A percentile compares a stretch with the other conserved stretches of the same genome.
Conservation (phyloP, 208 protist species). For the Histomonas meleagridis region DNA sequence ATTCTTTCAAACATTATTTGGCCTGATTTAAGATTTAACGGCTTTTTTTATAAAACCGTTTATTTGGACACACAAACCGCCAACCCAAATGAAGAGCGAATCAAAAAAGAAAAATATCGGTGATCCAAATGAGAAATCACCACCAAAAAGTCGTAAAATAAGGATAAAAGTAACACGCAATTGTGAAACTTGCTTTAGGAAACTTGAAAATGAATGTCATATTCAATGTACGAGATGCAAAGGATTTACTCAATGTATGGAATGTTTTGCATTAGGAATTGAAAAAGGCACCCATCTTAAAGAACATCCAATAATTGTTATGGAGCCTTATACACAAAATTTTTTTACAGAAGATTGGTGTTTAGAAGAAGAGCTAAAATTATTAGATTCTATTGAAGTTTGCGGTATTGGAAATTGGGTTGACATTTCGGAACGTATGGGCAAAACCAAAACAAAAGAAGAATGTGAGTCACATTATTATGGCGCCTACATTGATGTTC, state of each 20-base stretch:
- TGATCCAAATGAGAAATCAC: too few relatives aligned
- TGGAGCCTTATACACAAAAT: neutral
- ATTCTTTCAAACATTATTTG: too few relatives aligned
- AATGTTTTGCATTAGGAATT: neutral
- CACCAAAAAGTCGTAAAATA: too few relatives aligned
- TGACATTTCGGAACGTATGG: neutral
- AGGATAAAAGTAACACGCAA: too few relatives aligned
- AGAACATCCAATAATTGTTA: neutral
- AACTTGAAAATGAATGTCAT: neutral
- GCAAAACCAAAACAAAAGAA: neutral
- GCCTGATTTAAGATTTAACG: too few relatives aligned
- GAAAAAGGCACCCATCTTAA: neutral
- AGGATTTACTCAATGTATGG: neutral
- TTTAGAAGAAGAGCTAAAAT: neutral
- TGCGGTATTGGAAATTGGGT: neutral
- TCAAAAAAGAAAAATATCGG: too few relatives aligned
- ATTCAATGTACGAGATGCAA: slow-evolving; percentile 6
- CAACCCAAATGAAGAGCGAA: too few relatives aligned
- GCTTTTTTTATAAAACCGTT: too few relatives aligned
- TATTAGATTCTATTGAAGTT: neutral
- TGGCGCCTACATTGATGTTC: neutral
- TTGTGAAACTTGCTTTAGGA: neutral
- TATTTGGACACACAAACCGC: too few relatives aligned
- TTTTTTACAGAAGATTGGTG: neutral
- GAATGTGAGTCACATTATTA: slow-evolving; percentile 26